phyloP scores from a whole-genome alignment of 306 rosid genomes.

The Cyclanthera cordifolia region DNA sequence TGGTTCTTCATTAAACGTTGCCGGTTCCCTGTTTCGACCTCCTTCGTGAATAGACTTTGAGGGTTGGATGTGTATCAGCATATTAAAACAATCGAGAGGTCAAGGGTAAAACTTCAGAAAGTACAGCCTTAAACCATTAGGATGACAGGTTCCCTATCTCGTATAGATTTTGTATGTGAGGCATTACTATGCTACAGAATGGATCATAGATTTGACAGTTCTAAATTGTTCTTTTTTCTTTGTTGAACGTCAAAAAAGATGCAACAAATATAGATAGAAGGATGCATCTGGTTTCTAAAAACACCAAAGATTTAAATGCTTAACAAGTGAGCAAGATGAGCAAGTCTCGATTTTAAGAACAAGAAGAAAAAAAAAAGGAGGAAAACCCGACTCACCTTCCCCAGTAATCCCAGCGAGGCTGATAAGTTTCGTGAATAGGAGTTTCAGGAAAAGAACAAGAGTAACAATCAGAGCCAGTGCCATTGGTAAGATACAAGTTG shows the following conservation, averaged over 20 bases:
- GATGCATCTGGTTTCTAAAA: background rate
- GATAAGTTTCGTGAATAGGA: conserved; percentile 81
- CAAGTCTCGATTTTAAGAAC: background rate
- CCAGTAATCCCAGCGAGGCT: conserved; percentile 98
- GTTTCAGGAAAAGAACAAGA: conserved; percentile 60
- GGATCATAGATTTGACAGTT: background rate
- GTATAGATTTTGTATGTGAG: background rate
- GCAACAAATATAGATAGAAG: background rate
- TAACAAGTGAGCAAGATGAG: background rate
- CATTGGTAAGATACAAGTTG: conserved; percentile 62
- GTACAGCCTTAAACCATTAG: background rate
- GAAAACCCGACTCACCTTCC: conserved; percentile 44
- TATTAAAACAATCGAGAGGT: background rate
- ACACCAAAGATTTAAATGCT: conserved; percentile 1
- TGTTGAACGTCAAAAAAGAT: background rate
- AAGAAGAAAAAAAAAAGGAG: background rate
- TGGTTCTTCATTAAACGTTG: no score
- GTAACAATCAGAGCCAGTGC: conserved; percentile 63
- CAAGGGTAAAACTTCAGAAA: background rate
- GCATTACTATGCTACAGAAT: background rate
- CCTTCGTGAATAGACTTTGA: background rate
- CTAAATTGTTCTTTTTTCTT: background rate
- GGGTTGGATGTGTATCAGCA: background rate
- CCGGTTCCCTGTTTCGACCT: no score
- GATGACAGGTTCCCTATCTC: background rate